Conservation (phyloP, 2,329 filamentous ascomycete species). For the Camillea tinctor region DNA sequence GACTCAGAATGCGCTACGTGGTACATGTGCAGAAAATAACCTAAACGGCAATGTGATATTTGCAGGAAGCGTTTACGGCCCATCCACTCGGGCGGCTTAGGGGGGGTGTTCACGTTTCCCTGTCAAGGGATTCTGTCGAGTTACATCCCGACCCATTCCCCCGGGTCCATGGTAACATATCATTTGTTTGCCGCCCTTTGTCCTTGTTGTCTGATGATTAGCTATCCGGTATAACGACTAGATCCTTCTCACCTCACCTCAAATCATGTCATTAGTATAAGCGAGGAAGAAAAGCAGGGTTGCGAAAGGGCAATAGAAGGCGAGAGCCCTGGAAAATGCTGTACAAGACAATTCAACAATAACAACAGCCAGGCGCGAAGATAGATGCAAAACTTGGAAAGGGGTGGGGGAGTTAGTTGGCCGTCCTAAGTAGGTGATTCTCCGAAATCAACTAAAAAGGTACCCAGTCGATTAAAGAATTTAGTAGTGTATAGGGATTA, state of each 20-base stretch:
- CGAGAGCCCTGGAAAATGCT: not conserved
- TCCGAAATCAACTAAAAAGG: too few species aligned
- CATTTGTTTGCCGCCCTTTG: not conserved
- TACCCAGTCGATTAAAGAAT: not conserved
- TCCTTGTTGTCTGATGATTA: not conserved
- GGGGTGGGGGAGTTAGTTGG: not conserved
- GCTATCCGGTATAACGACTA: not conserved
- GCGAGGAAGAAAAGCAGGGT: not conserved
- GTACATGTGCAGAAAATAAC: conserved; percentile 3
- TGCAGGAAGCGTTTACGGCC: not conserved
- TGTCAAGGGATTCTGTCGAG: not conserved
- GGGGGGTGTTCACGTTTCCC: not conserved
- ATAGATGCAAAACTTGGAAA: not conserved
- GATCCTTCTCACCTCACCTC: not conserved
- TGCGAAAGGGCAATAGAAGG: not conserved
- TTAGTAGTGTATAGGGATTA: not conserved
- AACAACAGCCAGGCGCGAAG: not conserved
- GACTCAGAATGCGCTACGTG: not conserved
- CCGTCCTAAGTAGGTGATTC: not conserved
- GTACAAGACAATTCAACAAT: not conserved
- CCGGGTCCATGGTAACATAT: not conserved
- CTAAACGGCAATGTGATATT: not conserved
- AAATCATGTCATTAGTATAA: not conserved
- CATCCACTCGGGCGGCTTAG: too few species aligned
- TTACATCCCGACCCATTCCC: not conserved